Percentiles rank a stretch among this genome's conserved stretches.
Conservation (phyloP, 176 grass and related monocot species). For the Hordeum marinum region DNA sequence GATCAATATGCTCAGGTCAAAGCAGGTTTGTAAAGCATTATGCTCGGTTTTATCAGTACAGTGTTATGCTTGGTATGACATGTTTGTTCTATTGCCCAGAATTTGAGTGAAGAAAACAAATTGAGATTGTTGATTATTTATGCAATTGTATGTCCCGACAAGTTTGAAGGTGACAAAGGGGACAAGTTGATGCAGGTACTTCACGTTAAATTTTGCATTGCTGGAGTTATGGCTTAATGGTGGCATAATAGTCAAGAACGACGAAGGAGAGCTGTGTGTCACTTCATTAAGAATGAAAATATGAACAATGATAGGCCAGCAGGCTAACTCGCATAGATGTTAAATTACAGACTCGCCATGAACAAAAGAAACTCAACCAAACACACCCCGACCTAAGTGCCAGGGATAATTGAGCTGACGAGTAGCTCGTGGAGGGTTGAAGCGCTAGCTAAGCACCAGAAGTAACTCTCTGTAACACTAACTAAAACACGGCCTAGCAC, state of each 20-base stretch:
- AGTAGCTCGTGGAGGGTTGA: not conserved
- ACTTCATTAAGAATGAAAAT: not conserved
- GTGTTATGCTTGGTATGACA: slow-evolving; percentile 30
- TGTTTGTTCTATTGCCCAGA: slow-evolving; percentile 41
- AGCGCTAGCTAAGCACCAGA: not conserved
- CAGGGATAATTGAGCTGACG: too few relatives aligned
- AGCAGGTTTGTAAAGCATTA: slow-evolving; percentile 45
- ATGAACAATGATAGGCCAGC: not conserved
- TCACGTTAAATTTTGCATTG: slow-evolving; percentile 11
- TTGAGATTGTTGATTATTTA: slow-evolving; percentile 90
- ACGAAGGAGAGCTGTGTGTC: not conserved
- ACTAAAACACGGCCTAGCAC: too few relatives aligned
- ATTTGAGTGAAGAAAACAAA: slow-evolving; percentile 94
- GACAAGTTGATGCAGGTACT: slow-evolving; percentile 93
- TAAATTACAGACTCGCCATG: too few relatives aligned
- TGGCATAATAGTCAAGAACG: not conserved
- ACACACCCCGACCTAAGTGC: too few relatives aligned
- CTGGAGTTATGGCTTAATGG: not conserved
- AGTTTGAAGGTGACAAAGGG: slow-evolving; percentile 98
- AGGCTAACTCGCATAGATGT: too few relatives aligned
- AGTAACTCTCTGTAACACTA: too few relatives aligned
- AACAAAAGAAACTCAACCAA: too few relatives aligned
- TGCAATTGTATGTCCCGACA: slow-evolving; percentile 75
- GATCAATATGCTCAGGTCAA: slow-evolving; percentile 78
- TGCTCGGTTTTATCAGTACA: not conserved